Evolutionary conservation across 305 asterid genomes (phyloP), one percentile per base, ranked within the genome.

Genomic region (Withania somnifera): DNA sequence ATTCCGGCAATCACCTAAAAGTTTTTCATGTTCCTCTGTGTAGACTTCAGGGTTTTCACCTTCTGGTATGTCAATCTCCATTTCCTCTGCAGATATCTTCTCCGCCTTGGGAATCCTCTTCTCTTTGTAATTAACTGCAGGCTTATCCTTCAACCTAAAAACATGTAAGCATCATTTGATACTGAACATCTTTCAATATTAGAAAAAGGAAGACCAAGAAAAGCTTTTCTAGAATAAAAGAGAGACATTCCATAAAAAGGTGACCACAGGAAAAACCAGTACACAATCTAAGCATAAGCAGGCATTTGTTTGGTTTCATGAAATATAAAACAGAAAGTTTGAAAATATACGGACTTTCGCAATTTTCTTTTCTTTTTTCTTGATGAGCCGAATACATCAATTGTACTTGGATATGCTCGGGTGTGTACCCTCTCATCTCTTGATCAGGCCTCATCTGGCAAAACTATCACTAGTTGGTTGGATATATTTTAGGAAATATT

Each of bases 31-130:
- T 42, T 91, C 91, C 53, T 90, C 90, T 2, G 95, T 88, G 86
- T 93, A 93, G 42, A 90, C 64, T 82, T 93, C 97, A 42, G 91
- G 93, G 14, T 90, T 89, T 32, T 86, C 75, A 34, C 97, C 95
- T 82, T 81, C 84, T 54, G 79, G 84, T 79, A 90, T 92, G 36
- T 28, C 71, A 82, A 90, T 89, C 22, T 78, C 83, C 78, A 87
- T 84, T 45, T 84, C 28, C 82, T 85, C 51, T 36, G 11, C 26
- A 17, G 79, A 34, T 34, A 57, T 45, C 53, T 85, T 86, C 85
- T 71, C 57, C 68, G 76, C 86, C 78, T 84, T 89, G 3, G 80
- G 76, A 30, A 26, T 5, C 36, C 9, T 81, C 50, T 13, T 50
- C 64, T 91, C 97, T 3, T 20, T 6, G 87, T 93, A 93, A 82